Conservation (phyloP, 2,329 filamentous ascomycete genomes). For the Metarhizium robertsii region DNA sequence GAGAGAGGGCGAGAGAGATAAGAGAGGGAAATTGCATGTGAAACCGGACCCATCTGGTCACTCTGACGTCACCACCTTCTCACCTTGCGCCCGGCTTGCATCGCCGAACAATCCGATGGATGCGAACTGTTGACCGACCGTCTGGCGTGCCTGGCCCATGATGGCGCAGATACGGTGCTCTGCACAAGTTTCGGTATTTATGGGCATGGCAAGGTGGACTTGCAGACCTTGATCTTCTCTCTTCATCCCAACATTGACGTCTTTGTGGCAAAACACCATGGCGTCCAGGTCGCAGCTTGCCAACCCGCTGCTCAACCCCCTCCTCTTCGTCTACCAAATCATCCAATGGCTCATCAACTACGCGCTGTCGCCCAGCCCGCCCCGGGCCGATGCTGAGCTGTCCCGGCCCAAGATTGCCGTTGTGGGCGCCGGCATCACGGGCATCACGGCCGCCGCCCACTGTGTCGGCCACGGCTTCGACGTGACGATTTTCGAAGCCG, state of each 20-base stretch:
- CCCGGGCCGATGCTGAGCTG: slow-evolving; percentile 46
- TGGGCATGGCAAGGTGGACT: neutral
- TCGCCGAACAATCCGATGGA: no score
- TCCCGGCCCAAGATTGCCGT: slow-evolving; percentile 57
- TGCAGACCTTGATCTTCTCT: no score
- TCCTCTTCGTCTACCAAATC: slow-evolving; percentile 55
- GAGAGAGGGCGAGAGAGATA: no score
- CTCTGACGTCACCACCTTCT: neutral
- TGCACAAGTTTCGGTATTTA: neutral
- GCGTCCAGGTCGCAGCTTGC: slow-evolving; percentile 19
- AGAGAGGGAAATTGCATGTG: neutral
- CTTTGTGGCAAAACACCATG: slow-evolving; percentile 16
- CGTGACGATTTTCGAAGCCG: slow-evolving; percentile 68
- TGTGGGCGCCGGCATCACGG: slow-evolving; percentile 62
- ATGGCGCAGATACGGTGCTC: no score
- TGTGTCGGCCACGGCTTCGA: slow-evolving; percentile 82
- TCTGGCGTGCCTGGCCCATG: no score
- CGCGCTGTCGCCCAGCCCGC: slow-evolving; percentile 61
- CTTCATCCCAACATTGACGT: no score
- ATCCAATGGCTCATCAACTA: slow-evolving; percentile 55
- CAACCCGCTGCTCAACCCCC: slow-evolving; percentile 38
- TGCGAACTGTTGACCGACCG: no score
- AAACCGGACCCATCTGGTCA: neutral
- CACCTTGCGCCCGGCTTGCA: neutral
- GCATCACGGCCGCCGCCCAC: slow-evolving; percentile 71